Percentiles rank a stretch among this genome's conserved stretches.
phyloP scores from a whole-genome alignment of 495 filamentous ascomycete species.

The Glutinoglossum americanum region DNA sequence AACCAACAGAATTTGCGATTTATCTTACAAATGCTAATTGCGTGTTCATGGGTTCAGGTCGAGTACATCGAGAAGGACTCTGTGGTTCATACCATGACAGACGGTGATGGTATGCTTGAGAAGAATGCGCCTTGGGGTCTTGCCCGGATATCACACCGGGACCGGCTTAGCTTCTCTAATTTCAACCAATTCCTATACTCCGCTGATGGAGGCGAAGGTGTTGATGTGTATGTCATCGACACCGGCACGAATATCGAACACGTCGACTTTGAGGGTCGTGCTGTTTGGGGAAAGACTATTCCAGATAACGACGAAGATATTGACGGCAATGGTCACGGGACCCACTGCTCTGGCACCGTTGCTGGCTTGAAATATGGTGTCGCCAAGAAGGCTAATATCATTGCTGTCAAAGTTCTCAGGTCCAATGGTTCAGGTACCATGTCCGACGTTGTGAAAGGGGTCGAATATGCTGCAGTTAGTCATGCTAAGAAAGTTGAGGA shows the following conservation, averaged over 20 bases:
- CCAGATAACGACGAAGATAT: conserved; percentile 61
- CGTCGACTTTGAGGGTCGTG: conserved; percentile 93
- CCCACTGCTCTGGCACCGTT: conserved; percentile 96
- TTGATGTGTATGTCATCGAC: conserved; percentile 98
- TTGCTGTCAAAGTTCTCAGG: conserved; percentile 92
- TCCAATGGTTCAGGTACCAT: conserved; percentile 97
- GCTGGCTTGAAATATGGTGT: conserved; percentile 98
- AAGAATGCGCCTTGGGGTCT: conserved; percentile 95
- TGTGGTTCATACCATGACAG: conserved; percentile 56
- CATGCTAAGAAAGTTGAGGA: conserved; percentile 53
- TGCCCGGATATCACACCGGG: conserved; percentile 89
- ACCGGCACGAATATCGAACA: conserved; percentile 87
- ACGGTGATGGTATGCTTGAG: conserved; percentile 29
- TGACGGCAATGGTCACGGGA: conserved; percentile 97
- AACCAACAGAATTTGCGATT: no score
- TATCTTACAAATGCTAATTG: not conserved
- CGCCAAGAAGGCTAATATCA: conserved; percentile 92
- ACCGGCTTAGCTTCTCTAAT: conserved; percentile 62
- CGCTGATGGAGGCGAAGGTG: conserved; percentile 80
- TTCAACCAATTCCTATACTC: conserved; percentile 98
- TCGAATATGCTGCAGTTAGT: conserved; percentile 74
- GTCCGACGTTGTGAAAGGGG: conserved; percentile 95
- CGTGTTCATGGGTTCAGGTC: conserved; percentile 33
- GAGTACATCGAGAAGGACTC: conserved; percentile 93
- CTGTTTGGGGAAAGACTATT: conserved; percentile 91